Evolutionary conservation across 805 yeast species (phyloP).

Genomic region (Candida lessepsii): DNA sequence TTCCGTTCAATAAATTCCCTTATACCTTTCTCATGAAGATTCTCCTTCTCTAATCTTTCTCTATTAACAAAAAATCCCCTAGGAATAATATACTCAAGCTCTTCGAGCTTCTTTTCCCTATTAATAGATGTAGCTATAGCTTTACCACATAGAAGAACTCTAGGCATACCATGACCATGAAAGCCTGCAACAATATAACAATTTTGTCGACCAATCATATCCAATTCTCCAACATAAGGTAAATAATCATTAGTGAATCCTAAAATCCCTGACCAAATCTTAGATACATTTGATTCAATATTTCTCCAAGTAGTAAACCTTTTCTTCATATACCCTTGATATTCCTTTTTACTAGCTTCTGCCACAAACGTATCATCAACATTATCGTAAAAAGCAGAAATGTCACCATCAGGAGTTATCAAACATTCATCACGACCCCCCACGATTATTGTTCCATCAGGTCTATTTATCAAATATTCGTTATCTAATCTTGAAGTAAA

Average conservation of each 20-base stretch:
- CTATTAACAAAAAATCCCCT: slow-evolving; percentile 10
- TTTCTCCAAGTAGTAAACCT: slow-evolving; percentile 33
- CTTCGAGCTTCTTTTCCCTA: slow-evolving; percentile 7
- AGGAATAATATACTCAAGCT: slow-evolving; percentile 9
- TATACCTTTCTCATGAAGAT: slow-evolving; percentile 1
- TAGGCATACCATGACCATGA: slow-evolving; percentile 54
- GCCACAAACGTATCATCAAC: slow-evolving; percentile 35
- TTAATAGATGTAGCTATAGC: slow-evolving; percentile 31
- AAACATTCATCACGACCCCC: slow-evolving; percentile 27
- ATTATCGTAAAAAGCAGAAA: slow-evolving; percentile 21
- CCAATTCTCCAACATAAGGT: slow-evolving; percentile 45
- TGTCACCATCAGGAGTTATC: slow-evolving; percentile 7
- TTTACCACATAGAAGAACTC: slow-evolving; percentile 40
- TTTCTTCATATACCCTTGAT: slow-evolving; percentile 27
- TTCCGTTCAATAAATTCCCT: too few relatives aligned
- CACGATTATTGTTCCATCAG: slow-evolving; percentile 37
- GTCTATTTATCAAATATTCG: slow-evolving; percentile 38
- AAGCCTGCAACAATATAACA: slow-evolving; percentile 47
- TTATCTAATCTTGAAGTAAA: slow-evolving; percentile 16
- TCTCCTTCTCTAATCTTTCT: slow-evolving; percentile 9
- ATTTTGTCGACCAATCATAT: slow-evolving; percentile 19
- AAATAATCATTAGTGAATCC: slow-evolving; percentile 42
- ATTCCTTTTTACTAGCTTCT: slow-evolving; percentile 19
- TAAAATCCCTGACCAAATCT: slow-evolving; percentile 47
- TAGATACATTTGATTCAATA: slow-evolving; percentile 20